Percentiles rank a stretch among this genome's conserved stretches.
These are phyloP conservation scores for Spencermartinsiella europaea DNA, from an alignment of 805 yeast genomes.

Conservation along the genomic window DNA sequence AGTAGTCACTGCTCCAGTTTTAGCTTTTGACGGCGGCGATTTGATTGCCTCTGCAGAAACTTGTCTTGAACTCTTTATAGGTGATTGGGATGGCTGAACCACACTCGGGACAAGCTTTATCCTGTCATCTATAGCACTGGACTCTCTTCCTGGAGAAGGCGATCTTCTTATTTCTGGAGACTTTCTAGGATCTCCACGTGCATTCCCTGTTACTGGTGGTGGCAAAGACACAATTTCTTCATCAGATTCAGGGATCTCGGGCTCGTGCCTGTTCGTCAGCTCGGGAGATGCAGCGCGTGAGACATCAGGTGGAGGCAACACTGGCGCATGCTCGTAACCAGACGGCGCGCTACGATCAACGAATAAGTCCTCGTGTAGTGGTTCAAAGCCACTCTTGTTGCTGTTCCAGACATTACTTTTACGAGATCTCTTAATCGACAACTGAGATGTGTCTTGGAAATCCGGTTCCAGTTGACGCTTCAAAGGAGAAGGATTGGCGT, in stretches of 20 bases:
- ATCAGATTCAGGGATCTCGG: constrained; percentile 1
- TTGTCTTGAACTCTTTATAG: too few species aligned
- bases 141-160: neutral
- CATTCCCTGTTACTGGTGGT: neutral
- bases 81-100: too few species aligned
- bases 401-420: neutral
- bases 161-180: neutral
- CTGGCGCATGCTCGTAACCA: neutral
- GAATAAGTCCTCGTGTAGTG: neutral
- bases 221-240: neutral
- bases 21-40: neutral
- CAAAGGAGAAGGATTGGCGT: neutral
- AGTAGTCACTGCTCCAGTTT: neutral
- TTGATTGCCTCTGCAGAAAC: too few species aligned
- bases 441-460: neutral
- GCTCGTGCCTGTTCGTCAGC: neutral
- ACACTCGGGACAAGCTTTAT: neutral
- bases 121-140: neutral
- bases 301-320: neutral
- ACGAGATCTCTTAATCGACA: neutral
- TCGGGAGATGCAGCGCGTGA: neutral
- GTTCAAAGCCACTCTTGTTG: neutral
- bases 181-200: neutral
- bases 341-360: neutral
- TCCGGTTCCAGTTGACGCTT: neutral